Base-by-base conservation (phyloP, 208 protist genomes). In the Wallacemonas sp. region DNA sequence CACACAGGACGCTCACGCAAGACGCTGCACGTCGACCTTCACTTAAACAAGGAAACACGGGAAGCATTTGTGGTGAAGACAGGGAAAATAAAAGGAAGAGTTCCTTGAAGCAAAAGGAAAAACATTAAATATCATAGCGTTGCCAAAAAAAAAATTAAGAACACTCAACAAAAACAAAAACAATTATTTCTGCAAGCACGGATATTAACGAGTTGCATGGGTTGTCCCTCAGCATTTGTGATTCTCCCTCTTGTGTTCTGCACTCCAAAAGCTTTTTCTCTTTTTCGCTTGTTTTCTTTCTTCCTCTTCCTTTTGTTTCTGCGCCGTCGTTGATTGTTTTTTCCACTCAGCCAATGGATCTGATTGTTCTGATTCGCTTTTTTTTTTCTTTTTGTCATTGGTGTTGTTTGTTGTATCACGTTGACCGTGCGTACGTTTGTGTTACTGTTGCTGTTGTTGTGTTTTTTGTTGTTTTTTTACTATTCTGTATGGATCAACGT, bases 41-140 rank as follows among this genome's bases (percentile, higher is more conserved):
- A n/a, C n/a, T n/a, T n/a, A n/a, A n/a, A n/a, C n/a, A n/a, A n/a
- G n/a, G n/a, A n/a, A n/a, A n/a, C n/a, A n/a, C n/a, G n/a, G n/a
- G n/a, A n/a, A n/a, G n/a, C n/a, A n/a, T n/a, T n/a, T n/a, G n/a
- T n/a, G n/a, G n/a, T n/a, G n/a, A n/a, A n/a, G n/a, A n/a, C n/a
- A n/a, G n/a, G n/a, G n/a, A n/a, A n/a, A n/a, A n/a, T n/a, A n/a
- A n/a, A n/a, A n/a, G n/a, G n/a, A n/a, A n/a, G n/a, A n/a, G n/a
- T n/a, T 28, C n/a, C 19, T 17, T 17, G 31, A 36, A 26, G 21
- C 19, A 0, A 39, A 62, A n/a, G 15, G 36, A 26, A 67, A 55
- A 67, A 36, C n/a, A 61, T 27, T 9, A 27, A 59, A 59, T 62
- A 31, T 45, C 33, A 42, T 49, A 21, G n/a, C 42, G 42, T 49